Percentiles rank a stretch among this genome's conserved stretches.
These are phyloP conservation scores for Staphylotrichum tortipilum DNA, from an alignment of 495 filamentous ascomycete species.

Conservation along the genomic window DNA sequence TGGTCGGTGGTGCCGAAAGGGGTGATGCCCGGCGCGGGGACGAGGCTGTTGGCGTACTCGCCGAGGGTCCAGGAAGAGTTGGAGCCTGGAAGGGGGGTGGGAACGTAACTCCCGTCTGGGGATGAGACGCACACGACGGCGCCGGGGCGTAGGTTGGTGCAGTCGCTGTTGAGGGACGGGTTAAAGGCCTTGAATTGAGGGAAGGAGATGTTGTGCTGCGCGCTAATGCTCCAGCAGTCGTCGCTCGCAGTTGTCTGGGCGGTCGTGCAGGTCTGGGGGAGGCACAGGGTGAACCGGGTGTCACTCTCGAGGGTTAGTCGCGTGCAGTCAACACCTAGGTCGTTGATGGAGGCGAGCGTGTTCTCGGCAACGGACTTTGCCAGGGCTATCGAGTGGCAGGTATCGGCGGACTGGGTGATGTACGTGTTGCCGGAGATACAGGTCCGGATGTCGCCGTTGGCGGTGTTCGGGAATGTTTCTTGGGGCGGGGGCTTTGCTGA, in stretches of 20 bases:
- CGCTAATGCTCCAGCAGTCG: not conserved
- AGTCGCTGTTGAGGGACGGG: not conserved
- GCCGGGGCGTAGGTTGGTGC: not conserved
- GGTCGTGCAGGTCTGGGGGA: not conserved
- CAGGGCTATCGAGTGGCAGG: not conserved
- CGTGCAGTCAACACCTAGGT: not conserved
- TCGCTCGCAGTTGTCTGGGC: not conserved
- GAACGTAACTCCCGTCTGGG: not conserved
- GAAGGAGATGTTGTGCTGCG: not conserved
- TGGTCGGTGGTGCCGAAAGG: not conserved
- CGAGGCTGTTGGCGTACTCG: not conserved
- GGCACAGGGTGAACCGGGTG: not conserved
- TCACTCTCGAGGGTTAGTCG: not conserved
- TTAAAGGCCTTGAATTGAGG: not conserved
- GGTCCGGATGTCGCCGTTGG: not conserved
- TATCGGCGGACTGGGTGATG: not conserved
- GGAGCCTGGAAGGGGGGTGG: not conserved
- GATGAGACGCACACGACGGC: not conserved
- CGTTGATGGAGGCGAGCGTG: not conserved
- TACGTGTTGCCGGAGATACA: not conserved
- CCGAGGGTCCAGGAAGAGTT: not conserved
- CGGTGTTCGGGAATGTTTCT: not conserved
- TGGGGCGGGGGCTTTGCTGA: not conserved
- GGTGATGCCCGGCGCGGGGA: not conserved
- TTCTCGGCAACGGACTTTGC: not conserved